Evolutionary conservation across 345 rosid species (phyloP), one percentile per base, ranked within the genome.

Genomic region (Eucalyptus shirleyi): DNA sequence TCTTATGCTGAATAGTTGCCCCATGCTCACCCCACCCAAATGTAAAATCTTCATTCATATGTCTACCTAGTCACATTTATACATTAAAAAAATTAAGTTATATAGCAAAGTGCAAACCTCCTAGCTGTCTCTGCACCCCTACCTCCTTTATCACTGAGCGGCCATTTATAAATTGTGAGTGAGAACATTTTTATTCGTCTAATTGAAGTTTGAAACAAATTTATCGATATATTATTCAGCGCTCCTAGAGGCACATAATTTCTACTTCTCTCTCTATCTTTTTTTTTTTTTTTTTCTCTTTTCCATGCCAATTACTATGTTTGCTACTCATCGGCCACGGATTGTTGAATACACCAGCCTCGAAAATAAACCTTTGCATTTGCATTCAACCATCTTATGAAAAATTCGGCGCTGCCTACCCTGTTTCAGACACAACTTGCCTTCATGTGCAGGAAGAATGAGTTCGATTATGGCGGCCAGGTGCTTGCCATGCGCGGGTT

Each of bases 401-500:
- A 72, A 72, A 72, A 37, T 19, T 19, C 12, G 47, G 12, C 15
- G 9, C 2, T 40, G 15, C 26, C 51, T 87, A 15, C 51, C 21
- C 1, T 45, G 6, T 60, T 55, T 12, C 37, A 16, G 30, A 17
- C 50, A 85, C 45, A 56, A 92, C 47, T 88, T 95, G 89, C 95
- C 93, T 89, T 90, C 91, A 37, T 93, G 94, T 86, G 95, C 94
- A 85, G 93, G 91, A 90, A 89, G 91, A 89, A 89, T 88, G 34
- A 86, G 94, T 93, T 77, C 89, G 86, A 49, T 90, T 89, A 6
- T 89, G 50, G 90, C 77, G 85, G 95, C 94, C 7, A 92, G 89
- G 89, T 89, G 92, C 94, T 53, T 96, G 94, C 89, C 98, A 95
- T 45, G 96, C 93, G 9, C 92, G 77, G 91, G 82, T 93, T 44